A percentile compares a stretch with the other conserved stretches of the same genome.
These are phyloP conservation scores for Protomyces arabidopsidicola DNA, from an alignment of 1,139 yeast species.

Conservation along the genomic window DNA sequence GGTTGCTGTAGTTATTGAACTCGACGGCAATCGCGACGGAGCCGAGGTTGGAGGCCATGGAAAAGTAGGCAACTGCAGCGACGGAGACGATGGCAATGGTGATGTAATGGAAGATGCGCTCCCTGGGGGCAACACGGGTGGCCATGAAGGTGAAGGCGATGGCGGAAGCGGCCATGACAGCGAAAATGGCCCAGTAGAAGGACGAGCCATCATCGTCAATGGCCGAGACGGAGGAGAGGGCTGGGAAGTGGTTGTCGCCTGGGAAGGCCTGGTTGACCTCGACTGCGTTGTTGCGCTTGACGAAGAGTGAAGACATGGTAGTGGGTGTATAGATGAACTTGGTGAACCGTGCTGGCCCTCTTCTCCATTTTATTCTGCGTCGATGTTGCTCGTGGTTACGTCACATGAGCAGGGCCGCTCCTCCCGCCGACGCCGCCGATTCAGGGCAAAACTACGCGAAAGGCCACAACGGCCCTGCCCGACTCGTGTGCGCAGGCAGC, in stretches of 20 bases:
- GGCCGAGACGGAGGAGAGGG: slow-evolving; percentile 44
- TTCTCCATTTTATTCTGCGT: too few relatives aligned
- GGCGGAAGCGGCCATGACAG: slow-evolving; percentile 48
- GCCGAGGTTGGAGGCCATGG: slow-evolving; percentile 66
- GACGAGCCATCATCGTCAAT: slow-evolving; percentile 59
- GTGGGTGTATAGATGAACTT: background rate
- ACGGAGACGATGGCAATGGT: slow-evolving; percentile 49
- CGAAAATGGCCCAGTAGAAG: slow-evolving; percentile 67
- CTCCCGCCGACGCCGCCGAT: too few relatives aligned
- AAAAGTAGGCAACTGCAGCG: slow-evolving; percentile 53
- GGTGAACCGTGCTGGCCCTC: too few relatives aligned
- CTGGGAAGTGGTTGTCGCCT: slow-evolving; percentile 5
- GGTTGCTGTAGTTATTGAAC: slow-evolving; percentile 48
- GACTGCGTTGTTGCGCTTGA: slow-evolving; percentile 23
- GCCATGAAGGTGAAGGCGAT: slow-evolving; percentile 45
- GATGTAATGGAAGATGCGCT: slow-evolving; percentile 46
- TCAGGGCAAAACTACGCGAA: too few relatives aligned
- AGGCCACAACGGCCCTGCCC: too few relatives aligned
- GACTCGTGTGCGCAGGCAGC: too few relatives aligned
- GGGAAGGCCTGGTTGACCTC: slow-evolving; percentile 4
- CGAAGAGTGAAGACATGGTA: slow-evolving; percentile 18
- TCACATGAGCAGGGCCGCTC: too few relatives aligned
- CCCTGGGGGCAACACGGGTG: slow-evolving; percentile 41
- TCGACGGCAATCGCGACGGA: slow-evolving; percentile 54
- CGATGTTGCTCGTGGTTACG: too few relatives aligned